Evolutionary conservation across 768 basidiomycete genomes (phyloP).

Genomic region (Agaricus blazei): DNA sequence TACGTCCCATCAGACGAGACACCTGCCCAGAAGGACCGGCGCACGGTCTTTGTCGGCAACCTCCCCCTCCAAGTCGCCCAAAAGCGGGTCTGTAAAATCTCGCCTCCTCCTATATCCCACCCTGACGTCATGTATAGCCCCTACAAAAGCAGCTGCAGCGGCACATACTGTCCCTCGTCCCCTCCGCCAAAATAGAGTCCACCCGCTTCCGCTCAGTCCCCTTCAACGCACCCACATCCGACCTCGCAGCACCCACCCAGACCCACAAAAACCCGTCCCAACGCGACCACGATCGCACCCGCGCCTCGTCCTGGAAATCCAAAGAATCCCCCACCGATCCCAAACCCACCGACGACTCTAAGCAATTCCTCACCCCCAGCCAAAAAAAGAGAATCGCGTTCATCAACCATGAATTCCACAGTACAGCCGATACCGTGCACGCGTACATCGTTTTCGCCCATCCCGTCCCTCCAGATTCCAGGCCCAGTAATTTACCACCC

Average conservation of each 20-base stretch:
- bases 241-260: constrained; percentile 42
- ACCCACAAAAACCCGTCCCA: constrained; percentile 20
- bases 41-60: constrained; percentile 93
- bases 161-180: constrained; percentile 69
- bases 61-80: constrained; percentile 72
- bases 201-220: constrained; percentile 91
- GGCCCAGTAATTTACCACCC: constrained; percentile 49
- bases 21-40: constrained; percentile 60
- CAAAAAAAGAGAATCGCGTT: constrained; percentile 95
- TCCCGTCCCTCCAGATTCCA: constrained; percentile 33
- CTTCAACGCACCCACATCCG: constrained; percentile 77
- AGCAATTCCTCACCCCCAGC: constrained; percentile 67
- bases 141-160: constrained; percentile 69
- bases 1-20: constrained; percentile 69
- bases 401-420: constrained; percentile 89
- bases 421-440: constrained; percentile 68
- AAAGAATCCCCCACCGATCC: constrained; percentile 38
- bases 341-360: constrained; percentile 32
- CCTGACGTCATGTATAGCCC: constrained; percentile 37
- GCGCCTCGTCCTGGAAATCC: constrained; percentile 55
- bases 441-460: constrained; percentile 92
- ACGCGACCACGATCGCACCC: constrained; percentile 52
- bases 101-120: not conserved
- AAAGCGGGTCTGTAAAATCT: constrained; percentile 52
- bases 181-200: constrained; percentile 83